Evolutionary conservation across 2,329 filamentous ascomycete species (phyloP).

Genomic region (Escovopsis sp.): DNA sequence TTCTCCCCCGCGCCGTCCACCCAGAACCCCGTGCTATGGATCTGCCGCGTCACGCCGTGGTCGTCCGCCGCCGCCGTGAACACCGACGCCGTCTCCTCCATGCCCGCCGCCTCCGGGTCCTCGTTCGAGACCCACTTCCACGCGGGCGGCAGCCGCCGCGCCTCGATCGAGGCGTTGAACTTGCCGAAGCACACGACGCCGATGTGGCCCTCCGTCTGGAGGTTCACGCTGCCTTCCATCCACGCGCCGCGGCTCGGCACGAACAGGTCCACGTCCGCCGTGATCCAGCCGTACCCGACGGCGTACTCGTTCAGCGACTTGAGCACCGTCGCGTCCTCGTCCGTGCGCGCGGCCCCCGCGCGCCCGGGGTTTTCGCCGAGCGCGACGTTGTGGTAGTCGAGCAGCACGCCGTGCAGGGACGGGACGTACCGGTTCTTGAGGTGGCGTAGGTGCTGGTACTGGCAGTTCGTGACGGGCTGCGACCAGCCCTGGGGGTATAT

Average conservation of each 20-base stretch:
- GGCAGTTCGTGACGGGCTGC: slow-evolving; percentile 53
- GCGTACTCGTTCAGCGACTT: slow-evolving; percentile 64
- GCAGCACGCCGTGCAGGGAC: slow-evolving; percentile 55
- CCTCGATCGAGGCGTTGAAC: slow-evolving; percentile 80
- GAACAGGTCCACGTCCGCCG: slow-evolving; percentile 73
- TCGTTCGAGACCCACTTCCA: slow-evolving; percentile 67
- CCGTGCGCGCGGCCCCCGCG: slow-evolving; percentile 28
- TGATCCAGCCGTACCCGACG: slow-evolving; percentile 76
- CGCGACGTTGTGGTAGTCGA: slow-evolving; percentile 55
- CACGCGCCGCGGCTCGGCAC: slow-evolving; percentile 56
- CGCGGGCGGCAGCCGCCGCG: slow-evolving; percentile 53
- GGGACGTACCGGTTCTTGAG: slow-evolving; percentile 65
- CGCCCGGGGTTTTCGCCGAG: slow-evolving; percentile 45
- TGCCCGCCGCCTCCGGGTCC: slow-evolving; percentile 20
- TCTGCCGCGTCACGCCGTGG: slow-evolving; percentile 36
- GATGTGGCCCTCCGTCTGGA: slow-evolving; percentile 79
- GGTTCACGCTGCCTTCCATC: slow-evolving; percentile 68
- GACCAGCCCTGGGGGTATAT: slow-evolving; percentile 57
- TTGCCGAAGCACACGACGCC: slow-evolving; percentile 80
- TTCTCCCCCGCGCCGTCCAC: slow-evolving; percentile 53
- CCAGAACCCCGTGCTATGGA: slow-evolving; percentile 55
- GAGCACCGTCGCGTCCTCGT: slow-evolving; percentile 30
- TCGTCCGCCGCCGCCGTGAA: slow-evolving; percentile 27
- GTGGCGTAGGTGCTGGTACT: slow-evolving; percentile 59
- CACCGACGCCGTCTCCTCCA: slow-evolving; percentile 27